Percentiles rank a stretch among this genome's conserved stretches.
These are phyloP conservation scores for Dactylellina parvicollis DNA, from an alignment of 2,329 filamentous ascomycete genomes.

Conservation along the genomic window DNA sequence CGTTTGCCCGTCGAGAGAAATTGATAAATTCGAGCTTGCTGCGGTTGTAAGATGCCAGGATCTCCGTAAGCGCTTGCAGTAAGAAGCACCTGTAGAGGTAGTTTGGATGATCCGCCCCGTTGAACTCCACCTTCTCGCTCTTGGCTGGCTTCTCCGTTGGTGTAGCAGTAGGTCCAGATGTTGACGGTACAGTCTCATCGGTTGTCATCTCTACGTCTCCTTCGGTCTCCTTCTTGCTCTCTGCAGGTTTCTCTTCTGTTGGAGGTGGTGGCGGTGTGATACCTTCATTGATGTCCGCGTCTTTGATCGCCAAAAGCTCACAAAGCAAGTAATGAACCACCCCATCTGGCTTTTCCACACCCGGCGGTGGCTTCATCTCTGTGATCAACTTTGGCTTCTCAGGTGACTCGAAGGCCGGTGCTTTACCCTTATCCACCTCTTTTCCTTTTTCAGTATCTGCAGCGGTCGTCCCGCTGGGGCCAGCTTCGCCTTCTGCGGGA, in stretches of 20 bases:
- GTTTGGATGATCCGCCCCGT: constrained; percentile 90
- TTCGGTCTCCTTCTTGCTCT: constrained; percentile 54
- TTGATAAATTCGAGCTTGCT: constrained; percentile 99
- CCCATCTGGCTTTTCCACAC: constrained; percentile 91
- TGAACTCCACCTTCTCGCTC: constrained; percentile 78
- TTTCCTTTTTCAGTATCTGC: constrained; percentile 36
- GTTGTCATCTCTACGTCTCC: constrained; percentile 66
- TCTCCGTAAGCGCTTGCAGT: constrained; percentile 87
- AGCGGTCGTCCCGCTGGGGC: not conserved
- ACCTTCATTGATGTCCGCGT: constrained; percentile 60
- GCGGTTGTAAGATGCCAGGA: constrained; percentile 89
- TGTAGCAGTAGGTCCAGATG: constrained; percentile 58
- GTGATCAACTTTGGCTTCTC: constrained; percentile 71
- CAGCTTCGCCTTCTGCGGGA: constrained; percentile 43
- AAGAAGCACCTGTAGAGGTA: constrained; percentile 97
- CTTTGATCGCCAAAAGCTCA: constrained; percentile 74
- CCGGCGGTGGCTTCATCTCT: constrained; percentile 78
- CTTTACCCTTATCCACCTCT: constrained; percentile 59
- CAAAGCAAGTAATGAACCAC: constrained; percentile 94
- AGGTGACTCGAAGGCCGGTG: constrained; percentile 67
- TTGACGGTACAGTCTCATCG: constrained; percentile 58
- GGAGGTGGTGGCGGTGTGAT: constrained; percentile 38
- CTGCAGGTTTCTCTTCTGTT: constrained; percentile 47
- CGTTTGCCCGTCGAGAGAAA: constrained; percentile 90
- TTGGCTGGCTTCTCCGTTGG: constrained; percentile 69